phyloP scores from a whole-genome alignment of 2,329 filamentous ascomycete genomes.

The Diaporthe velutina region DNA sequence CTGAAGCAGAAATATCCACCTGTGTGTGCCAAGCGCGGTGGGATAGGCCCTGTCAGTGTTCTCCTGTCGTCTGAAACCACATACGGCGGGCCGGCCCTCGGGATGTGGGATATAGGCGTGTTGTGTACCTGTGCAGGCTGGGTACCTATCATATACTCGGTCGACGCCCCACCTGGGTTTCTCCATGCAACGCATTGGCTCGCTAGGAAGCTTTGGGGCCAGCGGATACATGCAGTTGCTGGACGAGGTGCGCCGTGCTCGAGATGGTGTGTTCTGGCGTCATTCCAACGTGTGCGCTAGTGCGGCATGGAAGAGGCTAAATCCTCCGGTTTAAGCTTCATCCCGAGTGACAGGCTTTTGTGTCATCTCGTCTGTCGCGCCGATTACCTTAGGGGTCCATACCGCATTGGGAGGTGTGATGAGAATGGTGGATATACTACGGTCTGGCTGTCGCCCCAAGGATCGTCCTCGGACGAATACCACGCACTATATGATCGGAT shows the following conservation, averaged over 20 bases:
- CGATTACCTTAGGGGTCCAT: slow-evolving; percentile 19
- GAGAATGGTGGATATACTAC: neutral
- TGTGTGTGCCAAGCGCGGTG: slow-evolving; percentile 3
- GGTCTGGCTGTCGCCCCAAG: neutral
- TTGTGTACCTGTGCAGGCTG: slow-evolving; percentile 1
- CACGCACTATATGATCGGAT: slow-evolving; percentile 2
- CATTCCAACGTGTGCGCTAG: neutral
- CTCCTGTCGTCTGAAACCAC: slow-evolving; percentile 17
- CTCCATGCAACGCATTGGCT: neutral
- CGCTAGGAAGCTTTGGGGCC: neutral
- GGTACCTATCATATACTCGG: neutral
- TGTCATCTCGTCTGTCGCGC: slow-evolving; percentile 20
- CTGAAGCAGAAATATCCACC: slow-evolving; percentile 16
- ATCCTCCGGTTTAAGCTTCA: slow-evolving; percentile 26
- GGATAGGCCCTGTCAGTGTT: slow-evolving; percentile 8
- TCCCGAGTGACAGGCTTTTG: slow-evolving; percentile 9
- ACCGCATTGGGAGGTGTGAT: slow-evolving; percentile 20
- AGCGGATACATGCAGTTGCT: neutral
- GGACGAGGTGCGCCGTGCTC: neutral
- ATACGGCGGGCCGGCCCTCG: slow-evolving; percentile 9
- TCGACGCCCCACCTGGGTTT: neutral
- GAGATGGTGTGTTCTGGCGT: neutral
- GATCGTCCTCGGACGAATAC: slow-evolving; percentile 10
- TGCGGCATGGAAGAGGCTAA: neutral
- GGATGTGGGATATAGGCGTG: slow-evolving; percentile 16